Conservation (phyloP, 2,329 filamentous ascomycete genomes). For the Westerdykella aurantiaca region DNA sequence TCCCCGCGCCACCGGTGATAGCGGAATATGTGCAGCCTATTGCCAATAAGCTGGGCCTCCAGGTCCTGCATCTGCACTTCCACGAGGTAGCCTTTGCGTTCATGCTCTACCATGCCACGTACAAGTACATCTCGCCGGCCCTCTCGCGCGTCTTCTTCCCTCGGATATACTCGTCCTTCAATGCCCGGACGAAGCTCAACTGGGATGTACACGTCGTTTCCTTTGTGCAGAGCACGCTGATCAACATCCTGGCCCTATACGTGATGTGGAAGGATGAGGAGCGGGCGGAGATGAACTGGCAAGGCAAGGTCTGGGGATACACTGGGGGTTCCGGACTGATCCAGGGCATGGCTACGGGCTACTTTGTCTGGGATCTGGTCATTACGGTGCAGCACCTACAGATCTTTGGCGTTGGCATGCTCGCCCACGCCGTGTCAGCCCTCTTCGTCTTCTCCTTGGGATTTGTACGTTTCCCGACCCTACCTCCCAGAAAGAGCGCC, state of each 20-base stretch:
- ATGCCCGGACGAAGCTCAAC: slow-evolving; percentile 62
- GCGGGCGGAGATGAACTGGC: slow-evolving; percentile 58
- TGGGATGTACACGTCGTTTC: slow-evolving; percentile 86
- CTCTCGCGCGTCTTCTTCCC: slow-evolving; percentile 60
- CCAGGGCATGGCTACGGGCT: slow-evolving; percentile 70
- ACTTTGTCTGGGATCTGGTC: slow-evolving; percentile 77
- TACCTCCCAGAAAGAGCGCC: neutral
- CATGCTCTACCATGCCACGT: slow-evolving; percentile 62
- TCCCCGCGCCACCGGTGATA: slow-evolving; percentile 54
- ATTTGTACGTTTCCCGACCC: slow-evolving; percentile 55
- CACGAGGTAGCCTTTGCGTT: slow-evolving; percentile 68
- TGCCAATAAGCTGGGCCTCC: slow-evolving; percentile 56
- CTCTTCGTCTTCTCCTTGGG: slow-evolving; percentile 70
- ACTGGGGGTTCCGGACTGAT: slow-evolving; percentile 66
- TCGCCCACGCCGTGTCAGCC: slow-evolving; percentile 71
- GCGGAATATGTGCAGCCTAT: slow-evolving; percentile 55
- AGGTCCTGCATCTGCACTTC: slow-evolving; percentile 66
- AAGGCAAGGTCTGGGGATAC: slow-evolving; percentile 71
- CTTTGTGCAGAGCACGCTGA: slow-evolving; percentile 68
- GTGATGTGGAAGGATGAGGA: slow-evolving; percentile 63
- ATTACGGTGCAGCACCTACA: slow-evolving; percentile 62
- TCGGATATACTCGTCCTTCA: slow-evolving; percentile 56
- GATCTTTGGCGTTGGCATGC: slow-evolving; percentile 69
- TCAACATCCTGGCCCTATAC: slow-evolving; percentile 69
- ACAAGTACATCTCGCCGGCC: slow-evolving; percentile 60